These are phyloP conservation scores for Salix purpurea DNA, from an alignment of 345 rosid species.

Conservation along the genomic window DNA sequence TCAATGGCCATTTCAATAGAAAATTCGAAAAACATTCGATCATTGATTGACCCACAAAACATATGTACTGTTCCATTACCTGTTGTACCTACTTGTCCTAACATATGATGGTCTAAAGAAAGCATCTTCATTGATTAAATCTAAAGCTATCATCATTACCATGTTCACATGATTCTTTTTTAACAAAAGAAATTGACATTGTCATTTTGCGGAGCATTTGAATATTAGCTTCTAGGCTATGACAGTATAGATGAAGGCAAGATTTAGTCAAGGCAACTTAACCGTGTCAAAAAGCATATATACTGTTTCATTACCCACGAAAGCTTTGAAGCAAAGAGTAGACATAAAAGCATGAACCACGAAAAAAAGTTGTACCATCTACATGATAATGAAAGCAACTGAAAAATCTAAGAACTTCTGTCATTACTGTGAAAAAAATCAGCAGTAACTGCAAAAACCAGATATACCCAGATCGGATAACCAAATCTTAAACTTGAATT, in stretches of 20 bases:
- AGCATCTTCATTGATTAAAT: not conserved
- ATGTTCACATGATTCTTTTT: not conserved
- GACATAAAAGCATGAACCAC: not conserved
- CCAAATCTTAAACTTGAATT: not conserved
- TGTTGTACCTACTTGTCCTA: not conserved
- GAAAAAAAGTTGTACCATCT: constrained; percentile 6
- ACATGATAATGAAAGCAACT: not conserved
- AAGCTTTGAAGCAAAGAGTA: not conserved
- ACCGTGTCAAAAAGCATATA: not conserved
- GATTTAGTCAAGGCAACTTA: not conserved
- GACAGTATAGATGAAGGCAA: not conserved
- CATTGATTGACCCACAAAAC: not conserved
- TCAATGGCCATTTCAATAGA: not conserved
- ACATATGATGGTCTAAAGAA: not conserved
- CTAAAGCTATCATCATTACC: not conserved
- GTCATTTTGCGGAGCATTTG: not conserved
- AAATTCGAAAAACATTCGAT: not conserved
- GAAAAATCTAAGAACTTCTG: not conserved
- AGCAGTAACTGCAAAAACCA: not conserved
- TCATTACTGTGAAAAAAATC: not conserved
- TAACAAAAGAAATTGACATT: not conserved
- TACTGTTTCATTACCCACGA: constrained; percentile 9
- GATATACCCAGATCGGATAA: constrained; percentile 9
- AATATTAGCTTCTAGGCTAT: constrained; percentile 10
- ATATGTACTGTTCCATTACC: not conserved